A percentile compares a stretch with the other conserved stretches of the same genome.
Evolutionary conservation across 2,329 filamentous ascomycete genomes (phyloP).

Genomic region (Falciphora oryzae): DNA sequence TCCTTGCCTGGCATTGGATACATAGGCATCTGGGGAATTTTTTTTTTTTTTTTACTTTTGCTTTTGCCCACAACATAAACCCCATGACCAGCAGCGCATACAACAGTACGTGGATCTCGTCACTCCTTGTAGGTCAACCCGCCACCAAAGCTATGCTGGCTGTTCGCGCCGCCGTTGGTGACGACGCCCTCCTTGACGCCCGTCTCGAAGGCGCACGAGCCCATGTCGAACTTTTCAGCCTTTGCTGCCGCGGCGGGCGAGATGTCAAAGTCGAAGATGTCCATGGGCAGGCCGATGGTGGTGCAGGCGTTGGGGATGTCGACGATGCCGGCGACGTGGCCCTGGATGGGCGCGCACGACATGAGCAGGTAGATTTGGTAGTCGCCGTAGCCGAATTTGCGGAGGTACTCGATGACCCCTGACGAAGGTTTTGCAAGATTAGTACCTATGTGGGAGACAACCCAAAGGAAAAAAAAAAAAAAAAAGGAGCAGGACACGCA

Average conservation of each 20-base stretch:
- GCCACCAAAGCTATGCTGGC: constrained; percentile 43
- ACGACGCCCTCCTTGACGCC: constrained; percentile 39
- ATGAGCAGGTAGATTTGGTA: constrained; percentile 83
- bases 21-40: not conserved
- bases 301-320: constrained; percentile 91
- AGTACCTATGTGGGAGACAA: not conserved
- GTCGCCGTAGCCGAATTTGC: constrained; percentile 62
- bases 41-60: not conserved
- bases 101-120: not conserved
- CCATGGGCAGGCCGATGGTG: constrained; percentile 80
- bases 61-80: not conserved
- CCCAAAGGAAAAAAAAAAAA: constrained; percentile 8
- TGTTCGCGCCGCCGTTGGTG: constrained; percentile 38
- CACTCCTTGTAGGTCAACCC: constrained; percentile 41
- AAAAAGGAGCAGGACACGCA: constrained; percentile 16
- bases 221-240: constrained; percentile 55
- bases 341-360: constrained; percentile 80
- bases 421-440: not conserved
- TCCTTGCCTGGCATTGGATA: not conserved
- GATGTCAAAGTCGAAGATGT: constrained; percentile 94
- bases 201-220: constrained; percentile 60
- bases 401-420: constrained; percentile 72
- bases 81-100: not conserved
- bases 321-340: constrained; percentile 82
- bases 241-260: constrained; percentile 47